Evolutionary conservation across 108 stramenopile genomes (phyloP).

Genomic region (Cyclotella choctawhatcheeana): DNA sequence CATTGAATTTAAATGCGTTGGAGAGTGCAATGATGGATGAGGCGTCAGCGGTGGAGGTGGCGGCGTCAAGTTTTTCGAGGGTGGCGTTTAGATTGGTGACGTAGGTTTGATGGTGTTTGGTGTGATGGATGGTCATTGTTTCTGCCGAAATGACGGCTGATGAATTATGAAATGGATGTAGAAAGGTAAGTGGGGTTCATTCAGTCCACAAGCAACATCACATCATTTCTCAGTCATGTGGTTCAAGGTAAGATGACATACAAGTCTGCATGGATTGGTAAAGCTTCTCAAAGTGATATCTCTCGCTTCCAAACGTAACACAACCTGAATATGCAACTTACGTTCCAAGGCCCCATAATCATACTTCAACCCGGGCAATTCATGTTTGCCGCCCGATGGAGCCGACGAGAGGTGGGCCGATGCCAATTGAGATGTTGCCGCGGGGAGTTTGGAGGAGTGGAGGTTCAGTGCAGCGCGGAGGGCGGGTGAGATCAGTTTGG

Average conservation of each 20-base stretch:
- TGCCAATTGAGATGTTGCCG: constrained; percentile 59
- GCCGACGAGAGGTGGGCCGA: constrained; percentile 76
- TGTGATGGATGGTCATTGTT: constrained; percentile 96
- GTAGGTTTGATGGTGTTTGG: constrained; percentile 95
- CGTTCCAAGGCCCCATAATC: constrained; percentile 91
- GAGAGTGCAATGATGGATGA: constrained; percentile 76
- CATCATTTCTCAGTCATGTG: too few relatives aligned
- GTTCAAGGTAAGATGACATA: too few relatives aligned
- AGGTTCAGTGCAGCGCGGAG: constrained; percentile 81
- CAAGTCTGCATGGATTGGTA: too few relatives aligned
- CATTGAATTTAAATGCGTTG: constrained; percentile 97
- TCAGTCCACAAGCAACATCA: background rate
- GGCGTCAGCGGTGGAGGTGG: constrained; percentile 77
- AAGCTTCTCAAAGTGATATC: too few relatives aligned
- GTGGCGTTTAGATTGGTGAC: constrained; percentile 92
- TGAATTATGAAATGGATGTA: background rate
- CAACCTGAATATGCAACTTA: constrained; percentile 28
- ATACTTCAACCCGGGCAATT: constrained; percentile 90
- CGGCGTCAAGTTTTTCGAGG: constrained; percentile 87
- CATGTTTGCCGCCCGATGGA: constrained; percentile 62
- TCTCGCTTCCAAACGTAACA: too few relatives aligned
- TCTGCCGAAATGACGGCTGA: constrained; percentile 84
- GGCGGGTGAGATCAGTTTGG: constrained; percentile 65
- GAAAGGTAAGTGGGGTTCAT: background rate
- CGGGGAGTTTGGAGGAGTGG: constrained; percentile 73